A percentile compares a stretch with the other conserved stretches of the same genome.
These are phyloP conservation scores for Aspergillus hortae DNA, from an alignment of 2,329 filamentous ascomycete species.

Conservation along the genomic window DNA sequence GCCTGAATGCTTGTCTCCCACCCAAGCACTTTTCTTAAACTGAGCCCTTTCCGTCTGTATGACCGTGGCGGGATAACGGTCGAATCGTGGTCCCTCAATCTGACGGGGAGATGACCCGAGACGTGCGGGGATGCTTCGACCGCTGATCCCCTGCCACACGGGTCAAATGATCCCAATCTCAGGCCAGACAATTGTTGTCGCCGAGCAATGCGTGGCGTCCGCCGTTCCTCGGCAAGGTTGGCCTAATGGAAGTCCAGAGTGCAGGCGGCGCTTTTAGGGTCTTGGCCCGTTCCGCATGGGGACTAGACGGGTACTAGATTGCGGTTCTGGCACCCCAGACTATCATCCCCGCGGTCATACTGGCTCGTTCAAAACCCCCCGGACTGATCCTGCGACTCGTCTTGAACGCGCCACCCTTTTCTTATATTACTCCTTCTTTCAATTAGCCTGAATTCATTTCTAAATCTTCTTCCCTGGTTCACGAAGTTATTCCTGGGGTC, in stretches of 20 bases:
- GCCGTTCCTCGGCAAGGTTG: constrained; percentile 3
- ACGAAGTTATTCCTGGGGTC: background rate
- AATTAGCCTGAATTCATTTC: constrained; percentile 10
- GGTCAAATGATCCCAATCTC: background rate
- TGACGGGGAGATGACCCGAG: background rate
- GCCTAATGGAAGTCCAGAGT: constrained; percentile 1
- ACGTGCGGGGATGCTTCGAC: background rate
- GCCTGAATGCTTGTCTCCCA: too few species aligned
- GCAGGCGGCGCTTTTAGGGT: constrained; percentile 6
- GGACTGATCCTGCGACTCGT: background rate
- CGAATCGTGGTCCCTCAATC: too few species aligned
- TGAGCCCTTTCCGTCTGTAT: too few species aligned
- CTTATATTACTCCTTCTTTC: background rate
- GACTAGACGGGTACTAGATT: constrained; percentile 3
- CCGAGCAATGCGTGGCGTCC: background rate
- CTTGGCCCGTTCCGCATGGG: constrained; percentile 10
- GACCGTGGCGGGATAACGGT: too few species aligned
- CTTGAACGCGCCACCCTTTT: background rate
- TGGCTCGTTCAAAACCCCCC: constrained; percentile 2
- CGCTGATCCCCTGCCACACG: background rate
- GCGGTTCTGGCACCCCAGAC: constrained; percentile 6
- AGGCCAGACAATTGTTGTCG: background rate
- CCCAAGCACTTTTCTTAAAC: too few species aligned
- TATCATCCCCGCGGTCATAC: constrained; percentile 1
- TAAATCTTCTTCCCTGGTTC: background rate